Conservation (phyloP, 208 protist genomes). For the Trypanosoma rangeli region DNA sequence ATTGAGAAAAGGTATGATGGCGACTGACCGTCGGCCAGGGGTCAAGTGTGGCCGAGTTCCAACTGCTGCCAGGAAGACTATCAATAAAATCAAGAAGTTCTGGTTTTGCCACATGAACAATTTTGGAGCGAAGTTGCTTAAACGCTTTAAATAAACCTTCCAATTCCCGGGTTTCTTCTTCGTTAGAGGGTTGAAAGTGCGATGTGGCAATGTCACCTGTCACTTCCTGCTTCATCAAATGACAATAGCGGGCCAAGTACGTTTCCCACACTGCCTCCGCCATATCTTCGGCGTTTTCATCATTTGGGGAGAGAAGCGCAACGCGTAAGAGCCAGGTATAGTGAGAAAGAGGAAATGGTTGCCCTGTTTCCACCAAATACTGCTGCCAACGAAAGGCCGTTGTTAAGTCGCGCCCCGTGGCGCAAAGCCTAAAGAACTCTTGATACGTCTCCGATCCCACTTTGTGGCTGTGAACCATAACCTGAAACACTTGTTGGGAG, state of each 20-base stretch:
- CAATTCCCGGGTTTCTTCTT: slow-evolving; percentile 36
- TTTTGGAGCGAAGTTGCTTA: slow-evolving; percentile 32
- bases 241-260: slow-evolving; percentile 46
- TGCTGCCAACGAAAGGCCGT: slow-evolving; percentile 84
- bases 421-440: slow-evolving; percentile 84
- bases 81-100: slow-evolving; percentile 50
- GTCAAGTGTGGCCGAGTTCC: not conserved
- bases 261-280: slow-evolving; percentile 65
- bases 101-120: slow-evolving; percentile 23
- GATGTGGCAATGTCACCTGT: slow-evolving; percentile 18
- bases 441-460: slow-evolving; percentile 50
- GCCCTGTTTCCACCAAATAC: slow-evolving; percentile 70
- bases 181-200: slow-evolving; percentile 31
- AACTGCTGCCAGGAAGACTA: slow-evolving; percentile 26
- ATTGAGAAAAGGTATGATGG: slow-evolving; percentile 67
- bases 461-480: slow-evolving; percentile 77
- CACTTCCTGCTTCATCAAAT: slow-evolving; percentile 2
- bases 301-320: slow-evolving; percentile 54
- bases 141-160: slow-evolving; percentile 44
- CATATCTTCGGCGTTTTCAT: slow-evolving; percentile 81
- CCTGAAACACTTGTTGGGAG: slow-evolving; percentile 72
- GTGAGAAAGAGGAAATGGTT: slow-evolving; percentile 34
- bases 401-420: slow-evolving; percentile 71
- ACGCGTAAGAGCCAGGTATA: slow-evolving; percentile 78
- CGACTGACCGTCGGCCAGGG: slow-evolving; percentile 47